A percentile compares a stretch with the other conserved stretches of the same genome.
Evolutionary conservation across 208 protist genomes (phyloP).

Genomic region (Strigomonas galati): DNA sequence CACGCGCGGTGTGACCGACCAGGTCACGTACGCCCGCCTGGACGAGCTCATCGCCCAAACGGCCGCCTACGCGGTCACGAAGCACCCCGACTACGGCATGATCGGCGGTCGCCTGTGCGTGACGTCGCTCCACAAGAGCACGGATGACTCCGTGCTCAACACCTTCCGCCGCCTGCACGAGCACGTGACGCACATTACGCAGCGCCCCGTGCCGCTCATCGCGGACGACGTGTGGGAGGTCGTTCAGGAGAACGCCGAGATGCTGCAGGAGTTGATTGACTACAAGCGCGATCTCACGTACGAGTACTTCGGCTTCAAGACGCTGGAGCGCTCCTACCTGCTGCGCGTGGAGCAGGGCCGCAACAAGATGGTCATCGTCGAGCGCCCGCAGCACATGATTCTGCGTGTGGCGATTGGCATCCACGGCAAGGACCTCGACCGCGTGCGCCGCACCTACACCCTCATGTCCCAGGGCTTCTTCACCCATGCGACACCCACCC

Average conservation of each 20-base stretch:
- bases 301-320: slow-evolving; percentile 99
- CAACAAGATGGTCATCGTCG: slow-evolving; percentile 84
- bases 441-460: slow-evolving; percentile 96
- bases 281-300: slow-evolving; percentile 96
- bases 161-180: slow-evolving; percentile 89
- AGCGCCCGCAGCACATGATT: slow-evolving; percentile 99
- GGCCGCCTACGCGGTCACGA: slow-evolving; percentile 94
- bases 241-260: slow-evolving; percentile 73
- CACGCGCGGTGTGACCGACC: slow-evolving; percentile 74
- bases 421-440: slow-evolving; percentile 90
- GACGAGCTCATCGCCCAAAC: slow-evolving; percentile 97
- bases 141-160: slow-evolving; percentile 83
- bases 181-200: slow-evolving; percentile 87
- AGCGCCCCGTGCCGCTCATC: slow-evolving; percentile 87
- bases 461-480: slow-evolving; percentile 93
- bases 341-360: slow-evolving; percentile 86
- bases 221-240: slow-evolving; percentile 91
- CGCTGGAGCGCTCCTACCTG: slow-evolving; percentile 98
- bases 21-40: slow-evolving; percentile 89
- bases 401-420: slow-evolving; percentile 98
- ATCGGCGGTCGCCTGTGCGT: slow-evolving; percentile 97
- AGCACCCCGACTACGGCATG: slow-evolving; percentile 97
- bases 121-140: slow-evolving; percentile 97
- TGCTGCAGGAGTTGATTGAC: slow-evolving; percentile 91
- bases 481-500: slow-evolving; percentile 98